These are phyloP conservation scores for Penicillium corylophilum DNA, from an alignment of 2,329 filamentous ascomycete genomes.

Conservation along the genomic window DNA sequence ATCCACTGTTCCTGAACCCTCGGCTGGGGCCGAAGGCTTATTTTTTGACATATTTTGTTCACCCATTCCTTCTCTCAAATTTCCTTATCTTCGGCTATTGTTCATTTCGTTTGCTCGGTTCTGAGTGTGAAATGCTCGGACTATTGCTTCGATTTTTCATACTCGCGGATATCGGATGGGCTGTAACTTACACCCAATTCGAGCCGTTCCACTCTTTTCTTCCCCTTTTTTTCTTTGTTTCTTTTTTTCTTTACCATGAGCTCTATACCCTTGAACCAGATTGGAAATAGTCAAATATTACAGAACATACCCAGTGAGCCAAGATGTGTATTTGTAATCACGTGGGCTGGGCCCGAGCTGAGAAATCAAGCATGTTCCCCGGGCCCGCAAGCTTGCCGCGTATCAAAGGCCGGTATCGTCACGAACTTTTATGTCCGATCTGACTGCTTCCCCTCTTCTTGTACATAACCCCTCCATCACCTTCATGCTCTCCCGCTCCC, in stretches of 20 bases:
- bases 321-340: constrained; percentile 9
- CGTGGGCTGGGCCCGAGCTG: constrained; percentile 10
- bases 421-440: constrained; percentile 12
- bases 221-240: no score
- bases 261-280: background rate
- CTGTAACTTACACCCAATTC: background rate
- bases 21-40: background rate
- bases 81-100: background rate
- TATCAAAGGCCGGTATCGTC: constrained; percentile 19
- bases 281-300: background rate
- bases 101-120: background rate
- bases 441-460: constrained; percentile 7
- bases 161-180: background rate
- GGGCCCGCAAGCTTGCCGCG: background rate
- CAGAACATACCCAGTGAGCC: background rate
- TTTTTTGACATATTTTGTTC: background rate
- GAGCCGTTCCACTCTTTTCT: background rate
- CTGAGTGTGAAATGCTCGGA: background rate
- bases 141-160: background rate
- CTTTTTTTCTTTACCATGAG: background rate
- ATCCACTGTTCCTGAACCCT: background rate
- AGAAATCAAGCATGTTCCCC: constrained; percentile 4
- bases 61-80: background rate
- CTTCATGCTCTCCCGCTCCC: constrained; percentile 27
- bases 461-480: constrained; percentile 19